Evolutionary conservation across 2,329 filamentous ascomycete genomes (phyloP), one percentile per base, ranked within the genome.

Genomic region (Metarhizium humberi): DNA sequence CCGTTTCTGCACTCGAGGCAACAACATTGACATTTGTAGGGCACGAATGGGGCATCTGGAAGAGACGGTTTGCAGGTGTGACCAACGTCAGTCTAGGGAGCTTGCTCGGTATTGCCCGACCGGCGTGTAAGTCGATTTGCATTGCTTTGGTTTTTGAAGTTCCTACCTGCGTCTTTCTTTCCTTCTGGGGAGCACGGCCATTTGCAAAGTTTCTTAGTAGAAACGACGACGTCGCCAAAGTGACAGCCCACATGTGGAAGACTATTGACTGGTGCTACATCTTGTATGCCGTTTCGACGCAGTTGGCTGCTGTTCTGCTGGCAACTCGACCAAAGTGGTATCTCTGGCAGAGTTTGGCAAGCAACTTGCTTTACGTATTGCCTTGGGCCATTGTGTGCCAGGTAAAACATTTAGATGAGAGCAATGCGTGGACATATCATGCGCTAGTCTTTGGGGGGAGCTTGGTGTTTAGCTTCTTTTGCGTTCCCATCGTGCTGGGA

Each of bases 311-410:
- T 0, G 72, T 90, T 0, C 67, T 90, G 0, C 74, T 88, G 0
- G 81, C 86, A 0, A 87, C 85, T 0, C 70, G 76, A 0, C 85
- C 85, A 0, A 71, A 71, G 2, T 89, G 83, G 85, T 90, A 88
- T 63, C 72, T 89, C 0, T 82, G 78, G 56, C 85, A 89, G 64
- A 84, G 81, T 3, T 68, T 90, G 1, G 77, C 72, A 0, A 87
- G 84, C 6, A 90, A 89, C 61, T 50, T 90, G 0, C 66, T 85
- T 0, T 89, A 85, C 63, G 84, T 89, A 0, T 68, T 90, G 3
- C 86, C 85, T 0, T 90, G 86, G 85, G 85, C 86, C 0, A 80
- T 90, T 45, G 82, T 78, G 0, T 82, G 79, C 57, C 79, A 76
- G 52, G 73, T 70, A 4, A 69, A 68, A n/a, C 54, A 68, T 2